Evolutionary conservation across 2,329 filamentous ascomycete genomes (phyloP).

Genomic region (Fusarium austroafricanum): DNA sequence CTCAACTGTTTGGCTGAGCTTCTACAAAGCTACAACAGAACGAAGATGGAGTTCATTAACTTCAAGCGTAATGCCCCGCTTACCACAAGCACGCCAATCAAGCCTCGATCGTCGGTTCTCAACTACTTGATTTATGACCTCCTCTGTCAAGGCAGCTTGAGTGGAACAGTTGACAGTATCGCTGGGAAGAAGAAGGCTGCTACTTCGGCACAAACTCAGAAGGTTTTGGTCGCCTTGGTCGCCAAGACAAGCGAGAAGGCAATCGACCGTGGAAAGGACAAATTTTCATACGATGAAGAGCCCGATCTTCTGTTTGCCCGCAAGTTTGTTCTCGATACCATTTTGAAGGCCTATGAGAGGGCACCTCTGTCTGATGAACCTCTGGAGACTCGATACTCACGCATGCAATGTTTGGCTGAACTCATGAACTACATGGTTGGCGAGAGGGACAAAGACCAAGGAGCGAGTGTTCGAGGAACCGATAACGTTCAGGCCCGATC

Average conservation of each 20-base stretch:
- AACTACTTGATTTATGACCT: conserved; percentile 93
- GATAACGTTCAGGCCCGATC: conserved; percentile 64
- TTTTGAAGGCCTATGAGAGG: conserved; percentile 91
- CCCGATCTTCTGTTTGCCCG: conserved; percentile 90
- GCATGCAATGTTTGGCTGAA: conserved; percentile 87
- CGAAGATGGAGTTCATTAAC: conserved; percentile 99
- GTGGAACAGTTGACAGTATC: conserved; percentile 78
- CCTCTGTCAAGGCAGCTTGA: conserved; percentile 69
- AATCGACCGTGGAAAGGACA: conserved; percentile 66
- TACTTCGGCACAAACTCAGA: conserved; percentile 87
- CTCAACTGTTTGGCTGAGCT: conserved; percentile 93
- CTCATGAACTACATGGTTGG: conserved; percentile 93
- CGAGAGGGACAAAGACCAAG: conserved; percentile 75
- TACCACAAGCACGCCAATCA: conserved; percentile 87
- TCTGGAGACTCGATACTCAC: conserved; percentile 86
- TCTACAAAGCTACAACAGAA: conserved; percentile 89
- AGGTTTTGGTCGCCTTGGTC: conserved; percentile 86
- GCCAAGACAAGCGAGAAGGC: conserved; percentile 85
- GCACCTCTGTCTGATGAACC: conserved; percentile 82
- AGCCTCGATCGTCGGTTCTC: conserved; percentile 89
- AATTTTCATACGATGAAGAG: conserved; percentile 78
- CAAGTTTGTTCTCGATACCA: conserved; percentile 93
- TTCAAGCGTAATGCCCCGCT: conserved; percentile 93
- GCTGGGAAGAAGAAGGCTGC: conserved; percentile 84
- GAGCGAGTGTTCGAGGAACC: conserved; percentile 55